phyloP scores from a whole-genome alignment of 2,329 filamentous ascomycete genomes.

The Dichotomopilus funicola region DNA sequence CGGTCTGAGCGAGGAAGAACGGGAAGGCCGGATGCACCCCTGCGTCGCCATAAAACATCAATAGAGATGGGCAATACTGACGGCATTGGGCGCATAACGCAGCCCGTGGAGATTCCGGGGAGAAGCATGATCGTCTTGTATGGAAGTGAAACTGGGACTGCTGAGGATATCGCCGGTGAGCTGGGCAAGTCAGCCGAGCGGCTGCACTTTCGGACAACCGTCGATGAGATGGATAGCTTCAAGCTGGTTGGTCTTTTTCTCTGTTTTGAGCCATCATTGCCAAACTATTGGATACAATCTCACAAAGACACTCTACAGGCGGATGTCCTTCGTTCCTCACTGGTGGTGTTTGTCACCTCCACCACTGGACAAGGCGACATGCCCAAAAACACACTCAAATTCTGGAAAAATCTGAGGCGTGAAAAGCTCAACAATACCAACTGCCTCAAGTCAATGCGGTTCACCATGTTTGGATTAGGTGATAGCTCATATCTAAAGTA shows the following conservation, averaged over 20 bases:
- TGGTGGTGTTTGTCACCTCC: constrained; percentile 76
- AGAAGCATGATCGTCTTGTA: constrained; percentile 67
- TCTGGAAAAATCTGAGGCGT: constrained; percentile 81
- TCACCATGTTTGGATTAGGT: constrained; percentile 84
- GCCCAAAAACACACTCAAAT: constrained; percentile 70
- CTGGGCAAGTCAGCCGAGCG: constrained; percentile 68
- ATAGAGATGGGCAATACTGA: constrained; percentile 7
- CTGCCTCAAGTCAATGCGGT: constrained; percentile 62
- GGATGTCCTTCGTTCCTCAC: constrained; percentile 41
- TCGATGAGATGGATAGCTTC: constrained; percentile 71
- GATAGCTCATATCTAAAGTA: constrained; percentile 93
- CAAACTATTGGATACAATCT: background rate
- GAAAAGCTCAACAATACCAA: constrained; percentile 63
- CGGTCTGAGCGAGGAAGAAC: background rate
- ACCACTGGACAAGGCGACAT: constrained; percentile 95
- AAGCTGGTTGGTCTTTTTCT: constrained; percentile 56
- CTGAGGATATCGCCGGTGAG: constrained; percentile 85
- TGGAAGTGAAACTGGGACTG: constrained; percentile 91
- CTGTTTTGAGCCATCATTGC: background rate
- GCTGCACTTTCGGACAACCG: constrained; percentile 67
- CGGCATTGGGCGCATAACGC: background rate
- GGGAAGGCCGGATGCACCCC: too few relatives aligned
- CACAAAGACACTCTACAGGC: constrained; percentile 29
- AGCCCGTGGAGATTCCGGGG: constrained; percentile 12
- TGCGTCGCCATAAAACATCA: too few relatives aligned